Conservation (phyloP, 768 basidiomycete species). For the Trichaptum fuscoviolaceum region DNA sequence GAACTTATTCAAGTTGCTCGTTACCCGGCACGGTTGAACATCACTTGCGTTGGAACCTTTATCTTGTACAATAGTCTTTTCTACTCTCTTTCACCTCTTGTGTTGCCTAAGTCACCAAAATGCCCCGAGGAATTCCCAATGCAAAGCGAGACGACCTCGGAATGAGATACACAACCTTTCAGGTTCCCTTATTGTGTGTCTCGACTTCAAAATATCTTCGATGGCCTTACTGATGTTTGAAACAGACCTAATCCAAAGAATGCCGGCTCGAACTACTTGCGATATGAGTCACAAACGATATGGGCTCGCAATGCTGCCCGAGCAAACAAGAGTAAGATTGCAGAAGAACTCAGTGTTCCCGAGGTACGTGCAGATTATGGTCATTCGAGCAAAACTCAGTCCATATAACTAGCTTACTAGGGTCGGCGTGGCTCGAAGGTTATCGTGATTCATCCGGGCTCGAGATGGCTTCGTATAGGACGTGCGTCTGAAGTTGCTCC, state of each 20-base stretch:
- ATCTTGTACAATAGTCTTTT: neutral
- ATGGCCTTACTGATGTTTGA: slow-evolving; percentile 3
- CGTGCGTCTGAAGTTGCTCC: slow-evolving; percentile 75
- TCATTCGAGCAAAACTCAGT: slow-evolving; percentile 18
- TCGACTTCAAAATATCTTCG: slow-evolving; percentile 13
- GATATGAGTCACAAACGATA: slow-evolving; percentile 65
- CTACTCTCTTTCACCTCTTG: neutral
- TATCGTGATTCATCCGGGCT: slow-evolving; percentile 77
- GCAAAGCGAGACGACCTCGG: slow-evolving; percentile 77
- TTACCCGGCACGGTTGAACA: no score
- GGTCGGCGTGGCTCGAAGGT: slow-evolving; percentile 71
- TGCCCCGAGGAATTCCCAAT: slow-evolving; percentile 83
- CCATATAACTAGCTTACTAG: slow-evolving; percentile 22
- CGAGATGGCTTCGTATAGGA: slow-evolving; percentile 67
- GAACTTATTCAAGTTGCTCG: no score
- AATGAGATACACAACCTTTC: slow-evolving; percentile 74
- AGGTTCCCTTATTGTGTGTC: slow-evolving; percentile 69
- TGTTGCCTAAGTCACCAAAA: slow-evolving; percentile 20
- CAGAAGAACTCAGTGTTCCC: slow-evolving; percentile 32
- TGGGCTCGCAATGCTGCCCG: slow-evolving; percentile 65
- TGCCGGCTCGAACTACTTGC: slow-evolving; percentile 70
- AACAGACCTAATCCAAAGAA: slow-evolving; percentile 76
- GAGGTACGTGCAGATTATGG: slow-evolving; percentile 15
- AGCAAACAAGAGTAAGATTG: slow-evolving; percentile 37
- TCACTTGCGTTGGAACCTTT: no score